Evolutionary conservation across 2,329 filamentous ascomycete species (phyloP), one percentile per base, ranked within the genome.

Genomic region (Blumeriella jaapii): DNA sequence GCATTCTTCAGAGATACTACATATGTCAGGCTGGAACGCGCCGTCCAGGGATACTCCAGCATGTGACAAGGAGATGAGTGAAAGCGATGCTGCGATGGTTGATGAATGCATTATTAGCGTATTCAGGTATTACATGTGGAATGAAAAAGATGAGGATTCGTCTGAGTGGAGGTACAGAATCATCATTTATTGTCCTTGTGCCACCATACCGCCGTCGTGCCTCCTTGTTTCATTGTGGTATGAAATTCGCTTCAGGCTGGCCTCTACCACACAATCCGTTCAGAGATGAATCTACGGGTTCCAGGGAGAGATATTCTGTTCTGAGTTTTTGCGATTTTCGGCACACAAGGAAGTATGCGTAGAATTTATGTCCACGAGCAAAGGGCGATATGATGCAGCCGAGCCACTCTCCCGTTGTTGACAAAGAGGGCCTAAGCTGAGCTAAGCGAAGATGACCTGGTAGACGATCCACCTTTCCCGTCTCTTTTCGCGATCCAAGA

Each of bases 221-320:
- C 31, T 30, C 17, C 29, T 25, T 33, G 36, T 38, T 38, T 38
- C 30, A 38, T 38, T 18, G n/a, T 29, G 29, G 36, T 38, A 30
- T 38, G 30, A 38, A 25, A 22, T 38, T 38, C 20, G 36, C 26
- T 15, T 27, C 31, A 34, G 27, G 8, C 6, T n/a, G n/a, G n/a
- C n/a, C n/a, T n/a, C n/a, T n/a, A n/a, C n/a, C n/a, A n/a, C n/a
- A n/a, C n/a, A n/a, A n/a, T n/a, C n/a, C n/a, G n/a, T n/a, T n/a
- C n/a, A n/a, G n/a, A n/a, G n/a, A n/a, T n/a, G n/a, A n/a, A n/a
- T n/a, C n/a, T n/a, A n/a, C n/a, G n/a, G n/a, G n/a, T n/a, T n/a
- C n/a, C n/a, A n/a, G n/a, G n/a, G n/a, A n/a, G n/a, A n/a, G n/a
- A n/a, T n/a, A n/a, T n/a, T n/a, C n/a, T n/a, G n/a, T n/a, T n/a